phyloP scores from a whole-genome alignment of 805 yeast genomes.

The Candida sonorensis region DNA sequence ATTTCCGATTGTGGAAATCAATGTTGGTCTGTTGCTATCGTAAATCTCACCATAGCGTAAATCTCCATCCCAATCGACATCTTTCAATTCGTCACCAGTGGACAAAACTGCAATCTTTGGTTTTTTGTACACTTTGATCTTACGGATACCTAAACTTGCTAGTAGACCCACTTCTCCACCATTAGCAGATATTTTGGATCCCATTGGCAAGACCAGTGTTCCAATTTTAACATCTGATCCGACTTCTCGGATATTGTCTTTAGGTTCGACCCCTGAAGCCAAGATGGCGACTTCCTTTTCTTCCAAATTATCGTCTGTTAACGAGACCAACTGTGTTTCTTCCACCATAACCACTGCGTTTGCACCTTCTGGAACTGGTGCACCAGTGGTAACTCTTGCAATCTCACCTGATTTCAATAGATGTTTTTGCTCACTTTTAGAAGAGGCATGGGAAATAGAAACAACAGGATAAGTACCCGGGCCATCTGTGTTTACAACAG shows the following conservation, averaged over 20 bases:
- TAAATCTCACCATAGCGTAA: conserved; percentile 37
- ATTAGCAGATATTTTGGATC: conserved; percentile 29
- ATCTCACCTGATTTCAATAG: conserved; percentile 26
- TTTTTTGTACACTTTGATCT: conserved; percentile 31
- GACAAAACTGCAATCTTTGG: conserved; percentile 43
- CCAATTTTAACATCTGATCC: conserved; percentile 44
- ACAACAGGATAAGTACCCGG: conserved; percentile 38
- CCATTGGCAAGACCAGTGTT: conserved; percentile 29
- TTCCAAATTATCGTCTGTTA: conserved; percentile 32
- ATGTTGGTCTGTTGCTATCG: conserved; percentile 44
- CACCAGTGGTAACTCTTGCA: conserved; percentile 48
- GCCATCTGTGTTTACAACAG: conserved; percentile 38
- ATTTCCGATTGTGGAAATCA: conserved; percentile 29
- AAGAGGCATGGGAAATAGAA: conserved; percentile 35
- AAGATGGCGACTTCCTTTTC: conserved; percentile 34
- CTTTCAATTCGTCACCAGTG: conserved; percentile 46
- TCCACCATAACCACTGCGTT: conserved; percentile 50
- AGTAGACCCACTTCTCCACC: conserved; percentile 48
- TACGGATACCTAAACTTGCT: conserved; percentile 38
- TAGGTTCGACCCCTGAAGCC: conserved; percentile 31
- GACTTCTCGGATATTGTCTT: conserved; percentile 40
- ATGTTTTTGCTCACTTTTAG: conserved; percentile 16
- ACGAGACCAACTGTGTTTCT: conserved; percentile 34
- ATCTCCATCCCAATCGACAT: conserved; percentile 20
- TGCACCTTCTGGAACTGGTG: conserved; percentile 49